These are phyloP conservation scores for Marsdenia floribunda DNA, from an alignment of 257 asterid species.

Conservation along the genomic window DNA sequence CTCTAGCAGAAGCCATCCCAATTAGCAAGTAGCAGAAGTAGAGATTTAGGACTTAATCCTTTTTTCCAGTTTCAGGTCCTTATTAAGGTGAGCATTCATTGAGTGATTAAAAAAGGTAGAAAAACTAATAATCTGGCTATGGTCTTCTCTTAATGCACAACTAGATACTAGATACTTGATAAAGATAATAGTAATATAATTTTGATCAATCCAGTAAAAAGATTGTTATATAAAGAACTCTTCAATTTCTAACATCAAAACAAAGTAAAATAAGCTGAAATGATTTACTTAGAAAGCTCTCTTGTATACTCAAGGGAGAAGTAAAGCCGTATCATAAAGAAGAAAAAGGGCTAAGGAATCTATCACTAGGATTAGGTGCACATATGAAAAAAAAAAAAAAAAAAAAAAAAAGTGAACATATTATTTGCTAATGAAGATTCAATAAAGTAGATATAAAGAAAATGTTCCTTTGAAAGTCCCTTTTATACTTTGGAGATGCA, in stretches of 20 bases:
- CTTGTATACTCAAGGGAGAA: not conserved
- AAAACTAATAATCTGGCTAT: not conserved
- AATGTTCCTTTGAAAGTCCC: not conserved
- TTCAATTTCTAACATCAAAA: not conserved
- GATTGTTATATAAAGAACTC: not conserved
- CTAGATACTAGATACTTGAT: not conserved
- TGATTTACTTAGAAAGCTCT: not conserved
- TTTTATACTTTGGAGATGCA: not conserved
- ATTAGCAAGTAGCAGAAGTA: not conserved
- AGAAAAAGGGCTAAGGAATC: not conserved
- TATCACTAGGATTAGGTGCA: not conserved
- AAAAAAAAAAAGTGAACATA: not conserved
- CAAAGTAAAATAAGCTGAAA: not conserved
- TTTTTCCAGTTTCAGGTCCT: not conserved
- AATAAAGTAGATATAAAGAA: not conserved
- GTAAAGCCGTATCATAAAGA: not conserved
- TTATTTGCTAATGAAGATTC: not conserved
- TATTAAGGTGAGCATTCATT: not conserved
- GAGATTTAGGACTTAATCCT: not conserved
- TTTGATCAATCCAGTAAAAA: not conserved
- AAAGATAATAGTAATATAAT: not conserved
- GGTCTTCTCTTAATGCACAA: not conserved
- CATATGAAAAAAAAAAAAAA: not conserved
- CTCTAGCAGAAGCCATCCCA: not conserved
- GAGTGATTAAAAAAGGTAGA: not conserved